These are phyloP conservation scores for Cadophora gregata DNA, from an alignment of 2,329 filamentous ascomycete genomes.

Conservation along the genomic window DNA sequence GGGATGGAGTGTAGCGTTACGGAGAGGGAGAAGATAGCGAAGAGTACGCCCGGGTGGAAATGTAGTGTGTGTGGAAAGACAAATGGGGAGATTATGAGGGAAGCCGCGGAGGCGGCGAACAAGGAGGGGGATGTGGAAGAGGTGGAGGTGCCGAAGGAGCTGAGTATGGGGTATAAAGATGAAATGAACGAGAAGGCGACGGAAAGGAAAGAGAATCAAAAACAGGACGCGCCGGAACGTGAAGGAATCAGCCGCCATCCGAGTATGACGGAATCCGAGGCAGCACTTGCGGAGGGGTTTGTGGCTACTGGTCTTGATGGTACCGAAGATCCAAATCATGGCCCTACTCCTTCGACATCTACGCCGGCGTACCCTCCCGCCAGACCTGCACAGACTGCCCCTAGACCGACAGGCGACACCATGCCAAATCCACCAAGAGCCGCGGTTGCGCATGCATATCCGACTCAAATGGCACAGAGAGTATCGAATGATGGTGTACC, in stretches of 20 bases:
- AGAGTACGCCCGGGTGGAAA: conserved; percentile 66
- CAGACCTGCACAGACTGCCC: conserved; percentile 44
- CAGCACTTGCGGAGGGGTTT: conserved; percentile 62
- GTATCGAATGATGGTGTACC: conserved; percentile 59
- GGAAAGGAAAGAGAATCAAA: conserved; percentile 37
- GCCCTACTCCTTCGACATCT: conserved; percentile 28
- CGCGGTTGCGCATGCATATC: conserved; percentile 17
- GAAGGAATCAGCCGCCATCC: too few species aligned
- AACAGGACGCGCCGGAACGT: conserved; percentile 10
- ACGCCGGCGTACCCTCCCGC: conserved; percentile 35
- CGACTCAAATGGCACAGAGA: conserved; percentile 36
- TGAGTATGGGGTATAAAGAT: conserved; percentile 72
- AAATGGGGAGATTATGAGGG: conserved; percentile 76
- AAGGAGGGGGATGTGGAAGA: conserved; percentile 48
- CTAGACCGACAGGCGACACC: conserved; percentile 38
- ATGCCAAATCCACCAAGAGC: conserved; percentile 9
- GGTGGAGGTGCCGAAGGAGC: conserved; percentile 57
- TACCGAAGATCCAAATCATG: conserved; percentile 29
- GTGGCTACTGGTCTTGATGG: conserved; percentile 52
- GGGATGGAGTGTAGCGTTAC: conserved; percentile 79
- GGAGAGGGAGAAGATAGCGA: conserved; percentile 72
- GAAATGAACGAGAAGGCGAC: conserved; percentile 58
- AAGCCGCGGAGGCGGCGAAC: conserved; percentile 65
- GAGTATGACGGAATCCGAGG: conserved; percentile 37
- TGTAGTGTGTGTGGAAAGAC: conserved; percentile 74